A percentile compares a stretch with the other conserved stretches of the same genome.
Evolutionary conservation across 225 moss, liverwort and hornwort species (phyloP).

Genomic region (Lunularia cruciata): DNA sequence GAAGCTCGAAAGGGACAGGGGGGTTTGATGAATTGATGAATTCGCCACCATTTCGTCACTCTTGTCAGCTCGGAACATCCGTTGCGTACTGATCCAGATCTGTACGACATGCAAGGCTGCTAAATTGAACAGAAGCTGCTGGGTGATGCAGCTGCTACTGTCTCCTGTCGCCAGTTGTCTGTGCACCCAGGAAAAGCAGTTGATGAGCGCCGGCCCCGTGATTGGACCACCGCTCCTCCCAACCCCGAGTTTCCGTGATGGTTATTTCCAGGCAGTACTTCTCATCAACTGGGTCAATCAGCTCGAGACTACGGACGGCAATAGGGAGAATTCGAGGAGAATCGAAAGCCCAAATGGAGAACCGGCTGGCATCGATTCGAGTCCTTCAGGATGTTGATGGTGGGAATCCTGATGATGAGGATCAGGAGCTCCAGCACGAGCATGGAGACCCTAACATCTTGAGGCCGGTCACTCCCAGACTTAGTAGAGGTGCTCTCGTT

Average conservation of each 20-base stretch:
- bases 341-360: slow-evolving; percentile 4
- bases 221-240: not conserved
- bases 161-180: no score
- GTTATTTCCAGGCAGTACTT: not conserved
- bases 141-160: not conserved
- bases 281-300: not conserved
- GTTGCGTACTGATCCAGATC: no score
- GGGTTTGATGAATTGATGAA: no score
- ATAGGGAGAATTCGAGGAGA: slow-evolving; percentile 10
- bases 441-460: no score
- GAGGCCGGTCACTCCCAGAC: not conserved
- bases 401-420: not conserved
- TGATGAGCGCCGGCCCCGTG: not conserved
- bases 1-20: no score
- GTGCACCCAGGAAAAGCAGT: not conserved
- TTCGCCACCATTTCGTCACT: no score
- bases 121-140: no score
- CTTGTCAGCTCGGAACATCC: no score
- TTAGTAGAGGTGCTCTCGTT: not conserved
- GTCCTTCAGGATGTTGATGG: not conserved
- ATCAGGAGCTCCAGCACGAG: not conserved
- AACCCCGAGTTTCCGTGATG: not conserved
- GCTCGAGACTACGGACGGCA: slow-evolving; percentile 16
- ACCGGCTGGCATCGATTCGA: slow-evolving; percentile 2
- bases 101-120: no score